phyloP scores from a whole-genome alignment of 345 rosid genomes.

The Excoecaria agallocha region DNA sequence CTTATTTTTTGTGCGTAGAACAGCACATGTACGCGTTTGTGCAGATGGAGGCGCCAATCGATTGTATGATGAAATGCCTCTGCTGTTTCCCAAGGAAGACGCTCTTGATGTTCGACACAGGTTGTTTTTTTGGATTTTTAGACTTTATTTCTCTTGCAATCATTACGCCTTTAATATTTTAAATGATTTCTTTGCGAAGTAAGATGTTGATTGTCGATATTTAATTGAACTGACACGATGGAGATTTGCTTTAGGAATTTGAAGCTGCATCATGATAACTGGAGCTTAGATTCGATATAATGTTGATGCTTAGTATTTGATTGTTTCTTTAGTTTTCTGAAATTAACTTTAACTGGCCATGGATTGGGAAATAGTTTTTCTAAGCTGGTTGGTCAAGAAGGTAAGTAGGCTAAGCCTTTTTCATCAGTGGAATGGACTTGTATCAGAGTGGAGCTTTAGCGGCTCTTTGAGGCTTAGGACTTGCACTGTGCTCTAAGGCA shows the following conservation, averaged over 20 bases:
- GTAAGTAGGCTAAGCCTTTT: not conserved
- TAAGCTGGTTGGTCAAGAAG: not conserved
- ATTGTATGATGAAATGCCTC: conserved; percentile 81
- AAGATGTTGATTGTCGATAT: not conserved
- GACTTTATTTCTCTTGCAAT: not conserved
- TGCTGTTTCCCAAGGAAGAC: conserved; percentile 54
- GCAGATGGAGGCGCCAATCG: conserved; percentile 99
- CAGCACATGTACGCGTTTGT: conserved; percentile 79
- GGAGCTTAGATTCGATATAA: not conserved
- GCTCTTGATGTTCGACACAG: conserved; percentile 54
- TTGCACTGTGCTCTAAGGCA: too few relatives aligned
- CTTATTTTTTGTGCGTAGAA: conserved; percentile 33
- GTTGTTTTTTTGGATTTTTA: conserved; percentile 25
- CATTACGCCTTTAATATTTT: not conserved
- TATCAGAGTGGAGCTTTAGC: not conserved
- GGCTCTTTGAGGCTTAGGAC: not conserved
- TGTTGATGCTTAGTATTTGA: not conserved
- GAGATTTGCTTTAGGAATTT: not conserved
- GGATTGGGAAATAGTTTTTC: not conserved
- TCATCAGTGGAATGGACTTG: not conserved
- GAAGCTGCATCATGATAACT: not conserved
- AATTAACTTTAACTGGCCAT: not conserved
- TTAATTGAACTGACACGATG: not conserved
- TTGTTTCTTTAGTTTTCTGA: not conserved
- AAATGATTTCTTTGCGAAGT: not conserved